phyloP scores from a whole-genome alignment of 441 rosid genomes.

The Rhodomyrtus psidioides region DNA sequence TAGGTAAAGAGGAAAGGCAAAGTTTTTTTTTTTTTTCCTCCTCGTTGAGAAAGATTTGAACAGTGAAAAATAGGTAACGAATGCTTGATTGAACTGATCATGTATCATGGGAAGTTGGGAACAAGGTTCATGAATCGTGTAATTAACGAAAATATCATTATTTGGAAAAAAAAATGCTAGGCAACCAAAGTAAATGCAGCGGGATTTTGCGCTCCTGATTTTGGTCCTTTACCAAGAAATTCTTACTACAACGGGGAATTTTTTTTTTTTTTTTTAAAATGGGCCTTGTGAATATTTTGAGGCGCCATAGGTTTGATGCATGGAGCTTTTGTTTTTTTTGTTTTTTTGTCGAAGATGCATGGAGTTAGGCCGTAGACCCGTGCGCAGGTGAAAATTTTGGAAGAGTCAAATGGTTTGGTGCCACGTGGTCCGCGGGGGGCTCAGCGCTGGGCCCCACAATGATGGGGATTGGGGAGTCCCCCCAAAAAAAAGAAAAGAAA shows the following conservation, averaged over 20 bases:
- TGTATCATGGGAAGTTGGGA: fast-evolving
- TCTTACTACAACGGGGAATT: neutral
- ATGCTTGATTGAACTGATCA: neutral
- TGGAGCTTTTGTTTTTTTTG: no score
- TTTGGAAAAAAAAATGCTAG: no score
- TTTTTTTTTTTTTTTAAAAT: no score
- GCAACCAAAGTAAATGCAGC: neutral
- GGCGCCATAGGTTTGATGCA: neutral
- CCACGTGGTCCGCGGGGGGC: neutral
- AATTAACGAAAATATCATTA: fast-evolving
- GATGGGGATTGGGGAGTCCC: neutral
- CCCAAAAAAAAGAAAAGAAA: no score
- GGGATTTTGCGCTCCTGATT: neutral
- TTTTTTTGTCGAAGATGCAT: no score
- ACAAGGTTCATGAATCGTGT: fast-evolving
- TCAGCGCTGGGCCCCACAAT: neutral
- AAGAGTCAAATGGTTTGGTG: neutral
- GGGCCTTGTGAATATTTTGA: neutral
- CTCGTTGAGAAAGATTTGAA: neutral
- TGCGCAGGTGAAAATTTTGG: neutral
- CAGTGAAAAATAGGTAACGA: fast-evolving
- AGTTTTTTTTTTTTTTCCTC: neutral
- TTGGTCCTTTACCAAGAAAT: neutral
- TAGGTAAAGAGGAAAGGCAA: neutral
- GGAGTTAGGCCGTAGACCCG: neutral